Evolutionary conservation across 2,329 filamentous ascomycete genomes (phyloP).

Genomic region (Rutstroemia sp.): DNA sequence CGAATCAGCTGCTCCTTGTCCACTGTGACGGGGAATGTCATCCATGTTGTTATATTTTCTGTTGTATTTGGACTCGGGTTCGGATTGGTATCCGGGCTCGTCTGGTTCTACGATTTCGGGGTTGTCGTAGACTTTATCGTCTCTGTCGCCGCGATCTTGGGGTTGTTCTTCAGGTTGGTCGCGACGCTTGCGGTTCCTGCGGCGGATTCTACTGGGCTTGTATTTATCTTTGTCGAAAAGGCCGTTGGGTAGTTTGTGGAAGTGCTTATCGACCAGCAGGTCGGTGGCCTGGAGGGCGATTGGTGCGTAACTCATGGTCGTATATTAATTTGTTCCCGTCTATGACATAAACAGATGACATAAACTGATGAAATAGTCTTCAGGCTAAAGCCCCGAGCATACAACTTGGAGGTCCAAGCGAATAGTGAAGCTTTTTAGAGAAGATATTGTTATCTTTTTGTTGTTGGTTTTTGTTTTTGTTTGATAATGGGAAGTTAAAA

Average conservation of each 20-base stretch:
- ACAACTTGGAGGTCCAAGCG: too few species aligned
- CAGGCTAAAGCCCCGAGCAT: too few species aligned
- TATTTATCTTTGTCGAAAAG: conserved; percentile 10
- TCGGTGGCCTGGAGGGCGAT: conserved; percentile 11
- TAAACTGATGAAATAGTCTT: too few species aligned
- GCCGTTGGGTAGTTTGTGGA: conserved; percentile 19
- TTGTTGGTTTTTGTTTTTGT: not conserved
- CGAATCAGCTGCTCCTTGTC: not conserved
- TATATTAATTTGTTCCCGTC: not conserved
- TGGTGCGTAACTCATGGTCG: conserved; percentile 1
- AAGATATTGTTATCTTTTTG: not conserved
- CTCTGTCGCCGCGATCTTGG: not conserved
- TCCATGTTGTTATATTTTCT: not conserved
- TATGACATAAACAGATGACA: not conserved
- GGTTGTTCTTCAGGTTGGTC: not conserved
- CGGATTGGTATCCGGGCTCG: not conserved
- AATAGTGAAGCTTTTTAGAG: not conserved
- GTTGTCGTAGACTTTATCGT: conserved; percentile 5
- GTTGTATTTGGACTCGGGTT: not conserved
- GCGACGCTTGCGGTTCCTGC: not conserved
- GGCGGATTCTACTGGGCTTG: conserved; percentile 18
- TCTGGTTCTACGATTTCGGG: conserved; percentile 5
- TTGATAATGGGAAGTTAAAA: not conserved
- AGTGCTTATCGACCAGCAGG: conserved; percentile 16
- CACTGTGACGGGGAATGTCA: conserved; percentile 6